Evolutionary conservation across 352 stramenopile genomes (phyloP).

Genomic region (Globisporangium megalacanthum): DNA sequence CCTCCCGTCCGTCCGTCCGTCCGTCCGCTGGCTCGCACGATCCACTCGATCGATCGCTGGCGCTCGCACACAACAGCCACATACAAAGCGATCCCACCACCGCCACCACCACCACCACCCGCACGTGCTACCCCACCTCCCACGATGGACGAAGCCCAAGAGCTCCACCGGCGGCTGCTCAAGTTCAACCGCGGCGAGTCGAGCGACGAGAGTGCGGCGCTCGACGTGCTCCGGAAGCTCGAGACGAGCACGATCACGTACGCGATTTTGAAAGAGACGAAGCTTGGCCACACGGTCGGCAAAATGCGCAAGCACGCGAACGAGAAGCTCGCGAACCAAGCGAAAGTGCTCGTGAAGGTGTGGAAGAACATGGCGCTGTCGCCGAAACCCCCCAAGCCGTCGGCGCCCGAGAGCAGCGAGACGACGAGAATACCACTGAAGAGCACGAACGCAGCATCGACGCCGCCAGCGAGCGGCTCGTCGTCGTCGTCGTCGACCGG

Average conservation of each 20-base stretch:
- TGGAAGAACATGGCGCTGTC: conserved; percentile 86
- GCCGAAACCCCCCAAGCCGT: conserved; percentile 25
- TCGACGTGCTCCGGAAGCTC: conserved; percentile 61
- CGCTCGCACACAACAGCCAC: neutral
- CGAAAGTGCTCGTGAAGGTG: conserved; percentile 76
- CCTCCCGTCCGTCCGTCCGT: neutral
- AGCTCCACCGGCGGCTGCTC: conserved; percentile 60
- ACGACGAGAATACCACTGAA: conserved; percentile 21
- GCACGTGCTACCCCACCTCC: neutral
- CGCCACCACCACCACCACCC: neutral
- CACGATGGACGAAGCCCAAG: conserved; percentile 63
- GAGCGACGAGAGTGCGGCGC: conserved; percentile 45
- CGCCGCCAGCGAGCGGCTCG: conserved; percentile 5
- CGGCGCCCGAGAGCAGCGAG: conserved; percentile 20
- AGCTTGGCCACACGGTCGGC: conserved; percentile 77
- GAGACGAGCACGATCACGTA: conserved; percentile 58
- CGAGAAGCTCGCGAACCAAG: conserved; percentile 68
- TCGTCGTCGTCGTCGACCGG: conserved; percentile 18
- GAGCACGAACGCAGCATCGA: conserved; percentile 9
- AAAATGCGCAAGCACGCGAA: conserved; percentile 88
- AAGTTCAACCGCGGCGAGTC: conserved; percentile 68
- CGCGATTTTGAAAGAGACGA: conserved; percentile 77
- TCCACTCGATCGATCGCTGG: conserved; percentile 1
- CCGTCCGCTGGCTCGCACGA: neutral
- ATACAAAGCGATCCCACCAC: neutral